These are phyloP conservation scores for Alternaria sp. DNA, from an alignment of 2,329 filamentous ascomycete species.

Conservation along the genomic window DNA sequence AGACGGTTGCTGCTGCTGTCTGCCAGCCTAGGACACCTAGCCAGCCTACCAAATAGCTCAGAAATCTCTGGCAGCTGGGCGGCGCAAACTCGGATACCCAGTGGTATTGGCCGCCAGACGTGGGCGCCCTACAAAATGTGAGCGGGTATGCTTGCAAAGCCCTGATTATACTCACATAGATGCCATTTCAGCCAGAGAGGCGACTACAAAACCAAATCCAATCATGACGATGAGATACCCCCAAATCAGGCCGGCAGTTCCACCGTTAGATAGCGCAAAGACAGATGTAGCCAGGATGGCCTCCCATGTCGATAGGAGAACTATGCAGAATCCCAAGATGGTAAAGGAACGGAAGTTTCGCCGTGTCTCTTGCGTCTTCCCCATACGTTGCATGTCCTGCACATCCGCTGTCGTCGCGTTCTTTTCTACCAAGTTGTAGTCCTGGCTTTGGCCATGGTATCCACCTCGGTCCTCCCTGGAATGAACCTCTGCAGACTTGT, in stretches of 20 bases:
- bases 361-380: conserved; percentile 31
- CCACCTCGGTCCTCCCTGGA: neutral
- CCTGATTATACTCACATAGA: conserved; percentile 37
- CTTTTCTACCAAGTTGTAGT: conserved; percentile 13
- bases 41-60: conserved; percentile 56
- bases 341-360: conserved; percentile 27
- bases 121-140: conserved; percentile 33
- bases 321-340: conserved; percentile 31
- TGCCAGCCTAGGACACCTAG: conserved; percentile 59
- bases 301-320: conserved; percentile 36
- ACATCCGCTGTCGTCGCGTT: conserved; percentile 28
- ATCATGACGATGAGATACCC: conserved; percentile 36
- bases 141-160: neutral
- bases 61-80: conserved; percentile 46
- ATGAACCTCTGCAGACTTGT: neutral
- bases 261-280: conserved; percentile 35
- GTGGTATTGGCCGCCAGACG: conserved; percentile 45
- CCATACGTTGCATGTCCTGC: conserved; percentile 33
- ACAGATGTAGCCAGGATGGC: conserved; percentile 25
- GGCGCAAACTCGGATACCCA: conserved; percentile 41
- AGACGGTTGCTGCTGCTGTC: conserved; percentile 54
- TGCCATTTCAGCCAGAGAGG: conserved; percentile 45
- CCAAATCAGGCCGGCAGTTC: conserved; percentile 44
- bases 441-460: neutral
- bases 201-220: conserved; percentile 34